phyloP scores from a whole-genome alignment of 2,329 filamentous ascomycete genomes.

The Cladosporium austrohemisphaericum region DNA sequence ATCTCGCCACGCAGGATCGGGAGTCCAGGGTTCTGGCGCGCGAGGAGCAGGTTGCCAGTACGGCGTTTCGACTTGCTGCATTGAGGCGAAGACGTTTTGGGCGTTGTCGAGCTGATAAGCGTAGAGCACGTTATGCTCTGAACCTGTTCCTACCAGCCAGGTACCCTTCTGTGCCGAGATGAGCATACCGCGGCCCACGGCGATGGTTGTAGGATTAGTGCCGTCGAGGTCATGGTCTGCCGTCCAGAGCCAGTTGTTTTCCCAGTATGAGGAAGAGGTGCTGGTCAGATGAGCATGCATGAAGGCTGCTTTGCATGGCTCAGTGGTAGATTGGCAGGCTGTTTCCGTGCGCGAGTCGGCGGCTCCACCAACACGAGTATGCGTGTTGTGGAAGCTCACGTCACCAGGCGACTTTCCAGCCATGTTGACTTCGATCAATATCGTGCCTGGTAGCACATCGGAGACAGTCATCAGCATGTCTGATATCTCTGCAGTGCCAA shows the following conservation, averaged over 20 bases:
- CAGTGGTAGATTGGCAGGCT: constrained; percentile 38
- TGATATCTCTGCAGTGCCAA: constrained; percentile 64
- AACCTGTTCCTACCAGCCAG: constrained; percentile 63
- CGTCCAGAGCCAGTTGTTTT: constrained; percentile 92
- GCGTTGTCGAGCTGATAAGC: constrained; percentile 83
- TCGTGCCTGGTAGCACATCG: constrained; percentile 43
- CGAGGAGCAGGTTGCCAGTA: constrained; percentile 80
- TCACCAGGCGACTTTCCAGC: constrained; percentile 45
- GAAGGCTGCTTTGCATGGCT: constrained; percentile 31
- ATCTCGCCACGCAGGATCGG: constrained; percentile 57
- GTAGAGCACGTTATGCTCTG: constrained; percentile 58
- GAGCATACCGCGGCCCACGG: constrained; percentile 81
- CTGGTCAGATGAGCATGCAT: constrained; percentile 44
- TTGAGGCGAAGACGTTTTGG: constrained; percentile 72
- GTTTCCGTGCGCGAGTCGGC: constrained; percentile 30
- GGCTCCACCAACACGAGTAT: constrained; percentile 36
- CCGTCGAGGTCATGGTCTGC: constrained; percentile 88
- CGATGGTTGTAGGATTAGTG: constrained; percentile 67
- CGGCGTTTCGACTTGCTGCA: constrained; percentile 70
- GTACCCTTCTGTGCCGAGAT: constrained; percentile 64
- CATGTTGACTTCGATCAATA: constrained; percentile 51
- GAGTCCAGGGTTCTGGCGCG: constrained; percentile 62
- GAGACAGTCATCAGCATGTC: constrained; percentile 58
- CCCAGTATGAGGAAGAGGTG: constrained; percentile 64
- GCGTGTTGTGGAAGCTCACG: constrained; percentile 42